Conservation (phyloP, 805 yeast species). For the Jamesozyma jinghongensis region DNA sequence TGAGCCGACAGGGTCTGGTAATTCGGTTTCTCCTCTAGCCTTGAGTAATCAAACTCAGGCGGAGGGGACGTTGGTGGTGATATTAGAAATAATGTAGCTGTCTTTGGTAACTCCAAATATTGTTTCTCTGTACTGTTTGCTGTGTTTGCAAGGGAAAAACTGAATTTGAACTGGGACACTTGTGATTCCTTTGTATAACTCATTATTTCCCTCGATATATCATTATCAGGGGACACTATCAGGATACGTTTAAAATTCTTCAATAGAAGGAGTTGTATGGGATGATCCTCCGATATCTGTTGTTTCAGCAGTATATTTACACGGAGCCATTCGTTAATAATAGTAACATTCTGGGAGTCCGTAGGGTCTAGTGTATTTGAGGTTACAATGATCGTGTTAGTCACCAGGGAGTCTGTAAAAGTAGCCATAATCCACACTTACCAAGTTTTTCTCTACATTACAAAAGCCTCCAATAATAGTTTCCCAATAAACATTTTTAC, state of each 20-base stretch:
- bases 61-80: conserved; percentile 39
- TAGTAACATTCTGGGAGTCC: conserved; percentile 6
- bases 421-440: too few relatives aligned
- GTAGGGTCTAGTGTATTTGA: conserved; percentile 7
- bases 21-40: conserved; percentile 32
- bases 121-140: conserved; percentile 5
- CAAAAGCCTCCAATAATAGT: too few relatives aligned
- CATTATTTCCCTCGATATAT: conserved; percentile 8
- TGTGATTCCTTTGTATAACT: neutral
- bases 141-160: conserved; percentile 14
- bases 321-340: conserved; percentile 15
- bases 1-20: neutral
- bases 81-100: conserved; percentile 30
- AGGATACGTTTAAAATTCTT: conserved; percentile 18
- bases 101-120: conserved; percentile 29
- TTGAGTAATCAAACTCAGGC: conserved; percentile 32
- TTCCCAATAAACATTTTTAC: too few relatives aligned
- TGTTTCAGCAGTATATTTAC: conserved; percentile 10
- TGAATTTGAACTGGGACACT: conserved; percentile 4
- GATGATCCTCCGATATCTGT: conserved; percentile 10
- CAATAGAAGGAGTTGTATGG: conserved; percentile 20
- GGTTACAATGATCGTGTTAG: conserved; percentile 23
- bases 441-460: too few relatives aligned
- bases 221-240: conserved; percentile 14
- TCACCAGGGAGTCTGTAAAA: conserved; percentile 3